Percentiles rank a stretch among this genome's conserved stretches.
Conservation (phyloP, 148 eudicot species). For the Linanthus parryae region DNA sequence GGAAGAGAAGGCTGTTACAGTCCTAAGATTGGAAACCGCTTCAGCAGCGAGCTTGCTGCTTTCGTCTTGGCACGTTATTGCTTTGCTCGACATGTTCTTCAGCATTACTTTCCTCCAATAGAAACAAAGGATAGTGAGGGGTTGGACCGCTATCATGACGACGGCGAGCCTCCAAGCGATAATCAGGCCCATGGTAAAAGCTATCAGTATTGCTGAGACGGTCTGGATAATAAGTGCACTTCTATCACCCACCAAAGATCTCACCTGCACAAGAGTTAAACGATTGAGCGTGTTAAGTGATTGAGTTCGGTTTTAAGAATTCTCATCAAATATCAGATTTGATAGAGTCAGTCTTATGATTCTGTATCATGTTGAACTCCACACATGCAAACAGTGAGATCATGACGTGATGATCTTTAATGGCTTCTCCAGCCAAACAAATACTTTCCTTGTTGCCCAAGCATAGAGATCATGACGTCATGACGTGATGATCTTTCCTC, state of each 20-base stretch:
- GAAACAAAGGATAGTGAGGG: background rate
- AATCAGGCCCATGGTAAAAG: background rate
- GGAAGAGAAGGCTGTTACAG: conserved; percentile 1
- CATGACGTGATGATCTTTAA: background rate
- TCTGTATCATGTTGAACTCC: no score
- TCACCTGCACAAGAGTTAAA: no score
- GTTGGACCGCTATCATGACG: conserved; percentile 6
- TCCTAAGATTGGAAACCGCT: conserved; percentile 2
- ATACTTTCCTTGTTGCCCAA: no score
- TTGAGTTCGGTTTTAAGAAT: no score
- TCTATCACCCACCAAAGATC: background rate
- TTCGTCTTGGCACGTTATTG: background rate
- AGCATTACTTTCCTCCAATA: conserved; percentile 1
- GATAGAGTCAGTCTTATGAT: no score
- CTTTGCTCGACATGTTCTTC: background rate
- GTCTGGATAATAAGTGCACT: background rate
- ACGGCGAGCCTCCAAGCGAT: conserved; percentile 1
- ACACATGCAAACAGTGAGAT: no score
- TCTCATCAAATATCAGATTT: no score
- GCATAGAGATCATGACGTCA: no score
- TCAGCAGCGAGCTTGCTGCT: conserved; percentile 1
- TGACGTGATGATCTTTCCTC: no score
- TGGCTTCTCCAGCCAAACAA: background rate
- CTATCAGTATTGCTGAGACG: background rate
- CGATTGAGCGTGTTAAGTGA: no score